Evolutionary conservation across 371 early-diverging fungal genomes (phyloP).

Genomic region (Encephalitozoon intestinalis): DNA sequence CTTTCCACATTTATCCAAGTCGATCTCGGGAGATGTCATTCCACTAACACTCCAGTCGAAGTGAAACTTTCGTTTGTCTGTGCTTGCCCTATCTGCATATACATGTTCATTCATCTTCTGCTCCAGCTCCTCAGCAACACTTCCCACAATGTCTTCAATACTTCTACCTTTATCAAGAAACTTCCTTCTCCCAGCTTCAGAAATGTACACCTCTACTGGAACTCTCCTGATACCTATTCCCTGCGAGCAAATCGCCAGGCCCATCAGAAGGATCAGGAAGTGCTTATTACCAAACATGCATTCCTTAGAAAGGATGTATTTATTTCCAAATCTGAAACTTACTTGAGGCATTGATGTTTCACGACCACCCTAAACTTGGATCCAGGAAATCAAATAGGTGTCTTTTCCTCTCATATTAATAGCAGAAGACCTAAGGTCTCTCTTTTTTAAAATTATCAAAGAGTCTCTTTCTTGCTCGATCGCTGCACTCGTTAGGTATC

Average conservation of each 20-base stretch:
- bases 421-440: background rate
- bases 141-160: conserved; percentile 13
- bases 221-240: background rate
- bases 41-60: conserved; percentile 4
- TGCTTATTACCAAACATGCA: background rate
- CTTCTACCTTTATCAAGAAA: conserved; percentile 3
- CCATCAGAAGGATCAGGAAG: background rate
- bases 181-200: background rate
- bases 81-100: conserved; percentile 2
- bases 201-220: conserved; percentile 15
- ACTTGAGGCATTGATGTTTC: background rate
- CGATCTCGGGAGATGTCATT: conserved; percentile 15
- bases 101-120: background rate
- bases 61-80: background rate
- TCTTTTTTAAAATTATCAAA: background rate
- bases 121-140: conserved; percentile 9
- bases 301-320: background rate
- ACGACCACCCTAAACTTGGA: background rate
- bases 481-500: background rate
- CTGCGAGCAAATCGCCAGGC: background rate
- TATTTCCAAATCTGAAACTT: background rate
- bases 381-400: background rate
- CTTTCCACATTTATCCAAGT: conserved; percentile 25
- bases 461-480: background rate
- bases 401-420: background rate